Evolutionary conservation across 2,329 filamentous ascomycete genomes (phyloP), one percentile per base, ranked within the genome.

Genomic region (Elsinoe batatas): DNA sequence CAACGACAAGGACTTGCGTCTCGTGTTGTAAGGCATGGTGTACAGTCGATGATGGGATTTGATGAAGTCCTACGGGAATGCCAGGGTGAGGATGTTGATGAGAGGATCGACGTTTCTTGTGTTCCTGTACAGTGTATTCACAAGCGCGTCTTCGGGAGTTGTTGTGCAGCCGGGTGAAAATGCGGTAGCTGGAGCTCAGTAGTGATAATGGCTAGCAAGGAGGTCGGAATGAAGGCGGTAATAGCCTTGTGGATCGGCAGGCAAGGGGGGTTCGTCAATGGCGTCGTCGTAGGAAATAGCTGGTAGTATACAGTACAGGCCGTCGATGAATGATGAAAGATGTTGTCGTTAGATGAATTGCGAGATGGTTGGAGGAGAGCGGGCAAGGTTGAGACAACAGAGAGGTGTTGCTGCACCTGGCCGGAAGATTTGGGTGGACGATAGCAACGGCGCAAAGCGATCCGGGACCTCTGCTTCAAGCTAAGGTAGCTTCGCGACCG

Each of bases 1-100:
- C 67, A 97, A 78, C 60, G 91, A 96, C 63, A 98, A 77, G 68
- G 90, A 95, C 78, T 97, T 97, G 72, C 91, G 85, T 74, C 91
- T 87, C 63, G 91, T 97, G 73, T 96, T 95, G 79, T 96, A 96
- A 68, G 86, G 87, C 89, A 95, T 95, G 66, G 64, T 74, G 40
- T 44, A 44, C 40, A 64, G 61, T 32, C 40, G 53, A 46, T 15
- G 43, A 43, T 15, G 37, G 46, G 43, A 53, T 55, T 13, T 40
- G 18, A 30, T 17, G 15, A 22, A 12, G 15, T 15, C n/a, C 40
- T 43, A 22, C 38, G 7, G 50, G 4, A 30, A 49, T 32, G 38
- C 15, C 33, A 15, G 20, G 37, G 20, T n/a, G 50, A 13, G 30
- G 15, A 7, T 54, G 22, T 17, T 36, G 17, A 20, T 22, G 26